These are phyloP conservation scores for Xerocomellus chrysenteron DNA, from an alignment of 768 basidiomycete genomes.

Conservation along the genomic window DNA sequence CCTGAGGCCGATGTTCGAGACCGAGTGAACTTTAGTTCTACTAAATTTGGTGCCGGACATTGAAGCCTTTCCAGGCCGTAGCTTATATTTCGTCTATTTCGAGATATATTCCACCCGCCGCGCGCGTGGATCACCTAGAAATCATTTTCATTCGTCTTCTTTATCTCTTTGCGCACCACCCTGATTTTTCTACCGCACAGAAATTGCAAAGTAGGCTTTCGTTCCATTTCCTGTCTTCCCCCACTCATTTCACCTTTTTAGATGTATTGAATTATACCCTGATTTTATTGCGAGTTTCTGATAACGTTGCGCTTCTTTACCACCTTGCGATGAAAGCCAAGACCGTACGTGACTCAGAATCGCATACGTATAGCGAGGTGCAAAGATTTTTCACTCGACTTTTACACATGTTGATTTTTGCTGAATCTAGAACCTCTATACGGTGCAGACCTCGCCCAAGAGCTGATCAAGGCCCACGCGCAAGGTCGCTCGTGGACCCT, in stretches of 20 bases:
- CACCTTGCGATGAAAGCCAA: slow-evolving; percentile 82
- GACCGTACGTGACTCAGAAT: slow-evolving; percentile 79
- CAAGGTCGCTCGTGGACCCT: slow-evolving; percentile 70
- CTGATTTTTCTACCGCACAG: slow-evolving; percentile 76
- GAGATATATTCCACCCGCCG: slow-evolving; percentile 47
- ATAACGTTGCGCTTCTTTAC: slow-evolving; percentile 83
- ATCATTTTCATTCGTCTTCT: slow-evolving; percentile 82
- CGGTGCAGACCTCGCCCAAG: slow-evolving; percentile 85
- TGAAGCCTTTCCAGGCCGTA: slow-evolving; percentile 44
- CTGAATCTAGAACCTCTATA: slow-evolving; percentile 72
- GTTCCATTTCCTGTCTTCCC: not conserved
- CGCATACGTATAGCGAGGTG: slow-evolving; percentile 70
- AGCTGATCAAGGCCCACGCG: slow-evolving; percentile 72
- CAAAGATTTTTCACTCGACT: slow-evolving; percentile 3
- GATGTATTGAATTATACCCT: slow-evolving; percentile 89
- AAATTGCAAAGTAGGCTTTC: slow-evolving; percentile 72
- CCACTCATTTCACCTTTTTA: slow-evolving; percentile 27
- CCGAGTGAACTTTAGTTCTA: slow-evolving; percentile 45
- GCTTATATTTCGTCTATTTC: slow-evolving; percentile 55
- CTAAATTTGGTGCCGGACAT: not conserved
- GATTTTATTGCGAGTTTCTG: slow-evolving; percentile 70
- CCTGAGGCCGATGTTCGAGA: slow-evolving; percentile 79
- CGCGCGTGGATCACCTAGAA: slow-evolving; percentile 71
- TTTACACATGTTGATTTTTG: not conserved
- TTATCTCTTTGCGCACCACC: slow-evolving; percentile 90